Conservation (phyloP, 495 filamentous ascomycete genomes). For the Penicillium roqueforti region DNA sequence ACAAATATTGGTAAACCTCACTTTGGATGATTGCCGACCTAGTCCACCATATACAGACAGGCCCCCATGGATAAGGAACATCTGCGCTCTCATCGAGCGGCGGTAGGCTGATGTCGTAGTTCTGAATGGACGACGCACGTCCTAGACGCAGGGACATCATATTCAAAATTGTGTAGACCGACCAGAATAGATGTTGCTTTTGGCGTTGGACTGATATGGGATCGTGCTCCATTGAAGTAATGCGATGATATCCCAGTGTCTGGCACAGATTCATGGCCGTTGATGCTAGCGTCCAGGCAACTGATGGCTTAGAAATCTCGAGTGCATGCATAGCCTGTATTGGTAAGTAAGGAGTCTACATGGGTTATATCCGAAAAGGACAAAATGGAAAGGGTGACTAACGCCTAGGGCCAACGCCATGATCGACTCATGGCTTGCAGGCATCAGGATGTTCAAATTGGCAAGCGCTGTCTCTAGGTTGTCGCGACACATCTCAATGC, state of each 20-base stretch:
- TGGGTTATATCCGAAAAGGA: background rate
- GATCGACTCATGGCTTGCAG: conserved; percentile 53
- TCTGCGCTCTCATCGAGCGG: conserved; percentile 28
- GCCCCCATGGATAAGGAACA: conserved; percentile 22
- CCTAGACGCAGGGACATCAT: conserved; percentile 61
- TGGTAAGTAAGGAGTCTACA: background rate
- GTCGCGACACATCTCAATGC: conserved; percentile 44
- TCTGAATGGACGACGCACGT: conserved; percentile 55
- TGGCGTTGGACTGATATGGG: conserved; percentile 30
- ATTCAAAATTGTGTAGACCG: conserved; percentile 57
- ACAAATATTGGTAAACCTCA: conserved; percentile 55
- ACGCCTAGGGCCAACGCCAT: conserved; percentile 58
- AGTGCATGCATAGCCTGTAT: conserved; percentile 51
- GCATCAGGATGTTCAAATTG: conserved; percentile 55
- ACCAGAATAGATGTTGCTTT: conserved; percentile 55
- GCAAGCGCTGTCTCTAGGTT: conserved; percentile 58
- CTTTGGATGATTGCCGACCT: conserved; percentile 53
- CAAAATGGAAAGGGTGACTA: conserved; percentile 13
- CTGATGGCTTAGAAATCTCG: conserved; percentile 58
- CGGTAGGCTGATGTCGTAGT: conserved; percentile 60
- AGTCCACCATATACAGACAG: conserved; percentile 43
- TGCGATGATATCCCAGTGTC: conserved; percentile 60
- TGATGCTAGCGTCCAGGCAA: conserved; percentile 59
- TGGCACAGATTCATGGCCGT: conserved; percentile 57
- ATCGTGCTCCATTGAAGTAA: conserved; percentile 48